These are phyloP conservation scores for Apiotrichum brassicae DNA, from an alignment of 1,284 basidiomycete species.

Conservation along the genomic window DNA sequence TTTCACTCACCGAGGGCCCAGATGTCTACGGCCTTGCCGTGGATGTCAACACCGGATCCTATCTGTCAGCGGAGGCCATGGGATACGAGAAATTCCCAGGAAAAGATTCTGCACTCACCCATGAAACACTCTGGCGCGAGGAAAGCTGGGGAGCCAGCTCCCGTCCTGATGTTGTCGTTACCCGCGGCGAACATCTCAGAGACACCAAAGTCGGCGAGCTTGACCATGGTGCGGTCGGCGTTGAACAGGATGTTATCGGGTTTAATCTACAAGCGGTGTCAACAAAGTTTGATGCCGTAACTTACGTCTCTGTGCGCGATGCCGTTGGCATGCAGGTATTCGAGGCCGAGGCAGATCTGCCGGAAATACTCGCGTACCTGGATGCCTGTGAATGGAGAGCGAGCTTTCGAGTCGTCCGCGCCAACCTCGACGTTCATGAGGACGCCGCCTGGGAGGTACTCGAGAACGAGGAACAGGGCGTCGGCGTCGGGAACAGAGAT, in stretches of 20 bases:
- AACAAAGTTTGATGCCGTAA: neutral
- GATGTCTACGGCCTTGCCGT: slow-evolving; percentile 52
- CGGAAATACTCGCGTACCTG: slow-evolving; percentile 49
- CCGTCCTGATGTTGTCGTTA: slow-evolving; percentile 48
- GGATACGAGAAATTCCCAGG: neutral
- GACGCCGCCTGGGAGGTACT: slow-evolving; percentile 51
- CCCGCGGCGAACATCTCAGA: slow-evolving; percentile 52
- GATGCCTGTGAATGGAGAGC: slow-evolving; percentile 30
- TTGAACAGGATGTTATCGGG: slow-evolving; percentile 54
- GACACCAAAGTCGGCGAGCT: slow-evolving; percentile 56
- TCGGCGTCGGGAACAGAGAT: slow-evolving; percentile 53
- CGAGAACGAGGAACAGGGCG: slow-evolving; percentile 52
- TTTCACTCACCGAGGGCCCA: slow-evolving; percentile 50
- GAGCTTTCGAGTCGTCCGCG: slow-evolving; percentile 35
- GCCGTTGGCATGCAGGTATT: slow-evolving; percentile 54
- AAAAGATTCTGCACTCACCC: slow-evolving; percentile 18
- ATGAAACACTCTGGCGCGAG: slow-evolving; percentile 52
- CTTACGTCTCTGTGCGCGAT: slow-evolving; percentile 51
- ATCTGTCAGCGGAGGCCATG: neutral
- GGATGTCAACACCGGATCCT: slow-evolving; percentile 27
- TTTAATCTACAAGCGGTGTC: slow-evolving; percentile 44
- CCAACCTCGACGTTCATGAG: slow-evolving; percentile 49
- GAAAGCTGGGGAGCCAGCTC: slow-evolving; percentile 54
- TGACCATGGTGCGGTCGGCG: slow-evolving; percentile 49
- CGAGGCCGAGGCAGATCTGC: slow-evolving; percentile 52